Percentiles rank a stretch among this genome's conserved stretches.
Evolutionary conservation across 1,139 yeast species (phyloP).

Genomic region (Yamadazyma blattariae): DNA sequence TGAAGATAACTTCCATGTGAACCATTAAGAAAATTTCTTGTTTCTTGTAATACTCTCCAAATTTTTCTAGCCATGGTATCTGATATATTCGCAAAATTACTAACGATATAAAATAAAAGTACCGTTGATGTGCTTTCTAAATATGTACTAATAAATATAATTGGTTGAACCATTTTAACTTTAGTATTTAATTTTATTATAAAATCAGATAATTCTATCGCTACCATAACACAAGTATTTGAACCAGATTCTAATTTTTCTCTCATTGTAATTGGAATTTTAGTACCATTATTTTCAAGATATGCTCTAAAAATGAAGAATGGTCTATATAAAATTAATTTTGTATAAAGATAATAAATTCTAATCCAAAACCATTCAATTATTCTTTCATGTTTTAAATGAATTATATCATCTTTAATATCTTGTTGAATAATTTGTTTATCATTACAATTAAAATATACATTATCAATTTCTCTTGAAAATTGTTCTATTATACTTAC

Average conservation of each 20-base stretch:
- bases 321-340: slow-evolving; percentile 11
- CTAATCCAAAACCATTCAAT: slow-evolving; percentile 15
- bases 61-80: slow-evolving; percentile 10
- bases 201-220: slow-evolving; percentile 10
- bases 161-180: slow-evolving; percentile 12
- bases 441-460: slow-evolving; percentile 8
- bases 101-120: slow-evolving; percentile 11
- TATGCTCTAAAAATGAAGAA: slow-evolving; percentile 11
- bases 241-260: slow-evolving; percentile 10
- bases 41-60: slow-evolving; percentile 11
- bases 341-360: slow-evolving; percentile 11
- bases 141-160: slow-evolving; percentile 12
- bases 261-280: slow-evolving; percentile 6
- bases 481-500: slow-evolving; percentile 11
- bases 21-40: slow-evolving; percentile 11
- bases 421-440: slow-evolving; percentile 5
- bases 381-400: slow-evolving; percentile 3
- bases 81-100: slow-evolving; percentile 7
- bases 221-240: slow-evolving; percentile 10
- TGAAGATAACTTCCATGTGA: slow-evolving; percentile 13
- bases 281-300: slow-evolving; percentile 6
- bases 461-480: slow-evolving; percentile 10
- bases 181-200: slow-evolving; percentile 11
- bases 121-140: slow-evolving; percentile 13
- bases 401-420: slow-evolving; percentile 6